phyloP scores from a whole-genome alignment of 2,329 filamentous ascomycete genomes.

The Fusarium sp. region DNA sequence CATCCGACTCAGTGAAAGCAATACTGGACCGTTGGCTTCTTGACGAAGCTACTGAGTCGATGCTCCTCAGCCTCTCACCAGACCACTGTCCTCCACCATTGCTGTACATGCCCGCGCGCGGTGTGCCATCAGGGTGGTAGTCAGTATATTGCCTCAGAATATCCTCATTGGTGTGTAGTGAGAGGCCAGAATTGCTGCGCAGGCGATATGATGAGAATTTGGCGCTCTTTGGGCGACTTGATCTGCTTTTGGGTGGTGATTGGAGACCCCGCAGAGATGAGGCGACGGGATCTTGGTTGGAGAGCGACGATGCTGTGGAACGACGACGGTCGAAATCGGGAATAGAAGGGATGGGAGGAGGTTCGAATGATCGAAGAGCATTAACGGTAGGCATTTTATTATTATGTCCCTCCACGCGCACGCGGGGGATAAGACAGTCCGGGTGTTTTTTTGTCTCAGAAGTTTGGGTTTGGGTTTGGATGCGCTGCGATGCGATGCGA shows the following conservation, averaged over 20 bases:
- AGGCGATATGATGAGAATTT: conserved; percentile 53
- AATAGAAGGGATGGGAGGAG: conserved; percentile 47
- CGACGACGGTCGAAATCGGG: conserved; percentile 48
- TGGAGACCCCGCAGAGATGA: conserved; percentile 40
- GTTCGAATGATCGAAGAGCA: conserved; percentile 45
- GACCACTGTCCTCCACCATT: conserved; percentile 31
- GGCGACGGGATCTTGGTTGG: conserved; percentile 36
- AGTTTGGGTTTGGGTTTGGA: neutral
- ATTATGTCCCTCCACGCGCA: conserved; percentile 8
- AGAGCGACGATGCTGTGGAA: conserved; percentile 40
- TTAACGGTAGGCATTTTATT: conserved; percentile 47
- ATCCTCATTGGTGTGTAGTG: conserved; percentile 61
- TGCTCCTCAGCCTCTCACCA: conserved; percentile 47
- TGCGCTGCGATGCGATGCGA: conserved; percentile 25
- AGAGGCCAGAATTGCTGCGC: conserved; percentile 63
- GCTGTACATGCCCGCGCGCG: conserved; percentile 46
- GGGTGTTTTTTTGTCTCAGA: conserved; percentile 20
- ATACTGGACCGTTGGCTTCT: conserved; percentile 48
- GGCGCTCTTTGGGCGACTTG: conserved; percentile 48
- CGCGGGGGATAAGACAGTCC: neutral
- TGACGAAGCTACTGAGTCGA: conserved; percentile 47
- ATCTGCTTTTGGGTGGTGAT: conserved; percentile 42
- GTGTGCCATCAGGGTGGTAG: conserved; percentile 59
- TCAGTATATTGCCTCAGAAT: conserved; percentile 63
- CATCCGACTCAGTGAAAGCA: conserved; percentile 48